A percentile compares a stretch with the other conserved stretches of the same genome.
phyloP scores from a whole-genome alignment of 2,329 filamentous ascomycete species.

The Pseudogymnoascus destructans region DNA sequence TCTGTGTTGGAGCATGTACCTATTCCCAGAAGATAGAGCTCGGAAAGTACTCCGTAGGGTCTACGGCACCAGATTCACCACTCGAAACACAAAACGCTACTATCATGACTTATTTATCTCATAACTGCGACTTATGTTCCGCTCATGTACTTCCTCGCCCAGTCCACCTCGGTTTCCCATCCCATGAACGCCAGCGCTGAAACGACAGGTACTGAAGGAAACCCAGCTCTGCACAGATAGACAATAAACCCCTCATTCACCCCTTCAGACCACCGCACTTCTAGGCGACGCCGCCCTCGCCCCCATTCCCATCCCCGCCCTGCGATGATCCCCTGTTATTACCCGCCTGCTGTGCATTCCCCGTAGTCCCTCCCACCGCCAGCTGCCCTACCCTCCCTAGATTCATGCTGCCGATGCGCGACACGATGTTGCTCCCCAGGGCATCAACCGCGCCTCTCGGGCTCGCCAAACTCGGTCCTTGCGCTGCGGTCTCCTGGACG shows the following conservation, averaged over 20 bases:
- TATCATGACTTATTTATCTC: neutral
- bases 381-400: conserved; percentile 13
- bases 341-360: conserved; percentile 17
- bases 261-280: neutral
- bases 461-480: conserved; percentile 68
- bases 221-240: neutral
- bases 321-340: conserved; percentile 13
- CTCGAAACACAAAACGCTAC: neutral
- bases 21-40: neutral
- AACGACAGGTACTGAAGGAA: conserved; percentile 11
- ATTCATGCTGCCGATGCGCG: conserved; percentile 64
- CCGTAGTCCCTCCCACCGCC: conserved; percentile 21
- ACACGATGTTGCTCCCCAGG: conserved; percentile 80
- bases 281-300: conserved; percentile 1
- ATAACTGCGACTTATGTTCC: neutral
- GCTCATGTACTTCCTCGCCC: neutral
- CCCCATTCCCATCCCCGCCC: conserved; percentile 14
- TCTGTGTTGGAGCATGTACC: neutral
- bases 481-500: conserved; percentile 70
- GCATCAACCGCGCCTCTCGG: conserved; percentile 87
- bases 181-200: conserved; percentile 13
- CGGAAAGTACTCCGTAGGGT: neutral
- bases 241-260: neutral
- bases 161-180: conserved; percentile 5
- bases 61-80: neutral